Evolutionary conservation across 768 basidiomycete species (phyloP), one percentile per base, ranked within the genome.

Genomic region (Naganishia kalamii): DNA sequence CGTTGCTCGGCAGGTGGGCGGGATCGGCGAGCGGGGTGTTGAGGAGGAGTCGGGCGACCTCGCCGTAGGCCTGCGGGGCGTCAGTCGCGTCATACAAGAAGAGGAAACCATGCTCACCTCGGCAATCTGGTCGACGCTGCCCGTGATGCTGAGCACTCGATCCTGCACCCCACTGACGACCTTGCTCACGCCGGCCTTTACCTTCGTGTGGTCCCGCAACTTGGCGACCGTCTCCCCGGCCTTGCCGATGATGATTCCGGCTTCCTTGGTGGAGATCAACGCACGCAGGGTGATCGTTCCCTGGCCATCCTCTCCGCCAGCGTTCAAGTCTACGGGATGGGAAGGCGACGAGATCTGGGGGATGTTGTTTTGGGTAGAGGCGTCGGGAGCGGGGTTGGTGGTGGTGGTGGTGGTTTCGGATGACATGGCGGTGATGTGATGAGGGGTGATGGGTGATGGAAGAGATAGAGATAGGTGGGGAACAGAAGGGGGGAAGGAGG

Each of bases 101-200:
- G 59, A 54, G 4, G 48, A 27, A 47, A 21, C 62, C 29, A 33
- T 21, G 37, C 82, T 41, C 69, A 90, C 92, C 84, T 92, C 89
- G 72, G 93, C 87, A 68, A 99, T 90, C 68, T 86, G 87, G 73
- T 98, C 92, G 72, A 96, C 88, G 48, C 88, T 84, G 64, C 96
- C 96, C 66, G 86, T 87, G 79, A 98, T 88, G 72, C 89, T 91
- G 77, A 99, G 86, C 76, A 98, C 92, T 72, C 96, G 88, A 81
- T 99, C 96, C 68, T 96, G 92, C 66, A 99, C 92, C 74, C 96
- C 96, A 63, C 87, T 86, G 66, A 94, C 92, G 83, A 97, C 94
- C 79, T 96, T 98, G 84, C 88, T 92, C 79, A 99, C 96, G 77
- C 96, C 96, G 68, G 96, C 93, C 81, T 92, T 98, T 81, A 96